Conservation (phyloP, 148 eudicot species). For the Pharnaceum exiguum region DNA sequence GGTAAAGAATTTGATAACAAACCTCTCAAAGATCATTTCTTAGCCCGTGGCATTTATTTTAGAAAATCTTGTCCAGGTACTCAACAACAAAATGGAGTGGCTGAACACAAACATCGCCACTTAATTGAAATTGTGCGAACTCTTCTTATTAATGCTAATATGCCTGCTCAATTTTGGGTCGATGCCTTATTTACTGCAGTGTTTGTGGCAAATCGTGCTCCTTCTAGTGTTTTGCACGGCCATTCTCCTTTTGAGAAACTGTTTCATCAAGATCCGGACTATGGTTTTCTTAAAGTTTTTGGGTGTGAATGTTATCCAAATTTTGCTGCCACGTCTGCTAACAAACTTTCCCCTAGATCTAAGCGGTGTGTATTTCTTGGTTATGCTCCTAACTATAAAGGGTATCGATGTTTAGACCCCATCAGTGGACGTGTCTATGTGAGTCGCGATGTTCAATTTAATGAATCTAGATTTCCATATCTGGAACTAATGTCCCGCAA, state of each 20-base stretch:
- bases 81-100: background rate
- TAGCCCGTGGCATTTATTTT: background rate
- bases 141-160: background rate
- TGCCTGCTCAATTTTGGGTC: background rate
- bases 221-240: background rate
- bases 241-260: background rate
- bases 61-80: background rate
- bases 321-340: background rate
- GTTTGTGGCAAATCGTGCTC: background rate
- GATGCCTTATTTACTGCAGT: background rate
- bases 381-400: background rate
- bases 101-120: background rate
- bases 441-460: background rate
- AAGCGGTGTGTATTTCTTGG: background rate
- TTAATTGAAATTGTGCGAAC: background rate
- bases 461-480: background rate
- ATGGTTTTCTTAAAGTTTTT: background rate
- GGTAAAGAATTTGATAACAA: background rate
- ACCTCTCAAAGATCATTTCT: background rate
- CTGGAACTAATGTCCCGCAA: too few relatives aligned
- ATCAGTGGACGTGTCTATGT: background rate
- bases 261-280: background rate
- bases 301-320: background rate
- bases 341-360: background rate
- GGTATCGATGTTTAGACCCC: background rate